Conservation (phyloP, 2,329 filamentous ascomycete species). For the Diplocarpon mali region DNA sequence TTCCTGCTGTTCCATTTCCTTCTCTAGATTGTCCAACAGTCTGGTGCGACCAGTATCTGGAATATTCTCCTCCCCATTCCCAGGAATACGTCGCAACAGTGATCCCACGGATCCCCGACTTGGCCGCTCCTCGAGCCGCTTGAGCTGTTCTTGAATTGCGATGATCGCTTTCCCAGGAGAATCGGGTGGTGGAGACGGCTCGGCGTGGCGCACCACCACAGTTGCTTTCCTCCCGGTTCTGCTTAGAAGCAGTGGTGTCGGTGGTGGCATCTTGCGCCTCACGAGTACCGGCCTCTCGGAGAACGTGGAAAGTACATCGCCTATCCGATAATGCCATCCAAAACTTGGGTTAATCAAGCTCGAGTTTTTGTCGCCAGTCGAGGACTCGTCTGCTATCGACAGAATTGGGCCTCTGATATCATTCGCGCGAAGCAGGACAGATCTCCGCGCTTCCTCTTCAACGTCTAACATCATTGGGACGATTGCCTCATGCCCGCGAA, state of each 20-base stretch:
- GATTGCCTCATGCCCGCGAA: constrained; percentile 25
- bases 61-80: constrained; percentile 6
- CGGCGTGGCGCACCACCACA: constrained; percentile 31
- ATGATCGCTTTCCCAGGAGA: constrained; percentile 22
- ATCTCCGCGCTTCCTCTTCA: constrained; percentile 12
- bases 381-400: constrained; percentile 22
- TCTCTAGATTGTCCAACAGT: constrained; percentile 47
- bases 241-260: constrained; percentile 42
- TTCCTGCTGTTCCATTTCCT: constrained; percentile 50
- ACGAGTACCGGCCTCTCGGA: constrained; percentile 33
- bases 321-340: constrained; percentile 45
- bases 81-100: constrained; percentile 19
- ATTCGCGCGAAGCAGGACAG: constrained; percentile 16
- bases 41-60: constrained; percentile 12
- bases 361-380: constrained; percentile 12
- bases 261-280: constrained; percentile 43
- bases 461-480: constrained; percentile 37
- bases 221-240: constrained; percentile 31
- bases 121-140: constrained; percentile 22
- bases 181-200: constrained; percentile 22
- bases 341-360: constrained; percentile 4
- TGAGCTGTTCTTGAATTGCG: constrained; percentile 26
- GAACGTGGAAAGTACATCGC: constrained; percentile 48
- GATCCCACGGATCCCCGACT: constrained; percentile 21
- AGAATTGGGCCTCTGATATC: constrained; percentile 23